A percentile compares a stretch with the other conserved stretches of the same genome.
Evolutionary conservation across 495 filamentous ascomycete genomes (phyloP).

Genomic region (Haplographium delicatum): DNA sequence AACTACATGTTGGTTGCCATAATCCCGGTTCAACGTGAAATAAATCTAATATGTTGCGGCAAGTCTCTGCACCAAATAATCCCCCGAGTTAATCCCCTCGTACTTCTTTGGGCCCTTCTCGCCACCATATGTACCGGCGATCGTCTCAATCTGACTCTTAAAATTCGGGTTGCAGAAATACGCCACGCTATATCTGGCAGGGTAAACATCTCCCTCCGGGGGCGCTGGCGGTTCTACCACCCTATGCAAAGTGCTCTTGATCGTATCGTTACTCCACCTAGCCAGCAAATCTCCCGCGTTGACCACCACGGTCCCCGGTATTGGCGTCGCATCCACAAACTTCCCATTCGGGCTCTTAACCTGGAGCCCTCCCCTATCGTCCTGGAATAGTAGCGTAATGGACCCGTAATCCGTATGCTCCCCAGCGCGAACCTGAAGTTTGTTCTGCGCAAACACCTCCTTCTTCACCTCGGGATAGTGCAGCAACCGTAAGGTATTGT

Average conservation of each 20-base stretch:
- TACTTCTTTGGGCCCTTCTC: slow-evolving; percentile 71
- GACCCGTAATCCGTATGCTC: slow-evolving; percentile 88
- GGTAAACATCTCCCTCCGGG: slow-evolving; percentile 38
- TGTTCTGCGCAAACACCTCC: slow-evolving; percentile 64
- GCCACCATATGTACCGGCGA: slow-evolving; percentile 76
- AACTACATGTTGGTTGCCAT: too few species aligned
- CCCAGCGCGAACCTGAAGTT: slow-evolving; percentile 71
- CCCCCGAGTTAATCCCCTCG: slow-evolving; percentile 66
- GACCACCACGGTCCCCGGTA: slow-evolving; percentile 77
- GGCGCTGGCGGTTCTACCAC: slow-evolving; percentile 68
- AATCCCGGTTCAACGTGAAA: too few species aligned
- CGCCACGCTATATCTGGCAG: slow-evolving; percentile 64
- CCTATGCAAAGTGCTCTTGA: slow-evolving; percentile 82
- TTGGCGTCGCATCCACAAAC: slow-evolving; percentile 80
- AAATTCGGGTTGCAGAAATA: slow-evolving; percentile 95
- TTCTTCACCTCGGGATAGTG: slow-evolving; percentile 75
- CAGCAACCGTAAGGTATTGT: slow-evolving; percentile 84
- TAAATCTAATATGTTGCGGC: slow-evolving; percentile 54
- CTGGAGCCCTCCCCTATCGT: slow-evolving; percentile 75
- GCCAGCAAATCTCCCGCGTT: slow-evolving; percentile 89
- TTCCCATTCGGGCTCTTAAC: slow-evolving; percentile 70
- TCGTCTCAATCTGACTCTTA: slow-evolving; percentile 70
- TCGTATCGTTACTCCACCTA: slow-evolving; percentile 85
- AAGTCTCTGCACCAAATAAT: slow-evolving; percentile 79
- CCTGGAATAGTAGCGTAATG: slow-evolving; percentile 87